Base-by-base conservation (phyloP, 345 rosid species). In the Aquilaria yunnanensis region DNA sequence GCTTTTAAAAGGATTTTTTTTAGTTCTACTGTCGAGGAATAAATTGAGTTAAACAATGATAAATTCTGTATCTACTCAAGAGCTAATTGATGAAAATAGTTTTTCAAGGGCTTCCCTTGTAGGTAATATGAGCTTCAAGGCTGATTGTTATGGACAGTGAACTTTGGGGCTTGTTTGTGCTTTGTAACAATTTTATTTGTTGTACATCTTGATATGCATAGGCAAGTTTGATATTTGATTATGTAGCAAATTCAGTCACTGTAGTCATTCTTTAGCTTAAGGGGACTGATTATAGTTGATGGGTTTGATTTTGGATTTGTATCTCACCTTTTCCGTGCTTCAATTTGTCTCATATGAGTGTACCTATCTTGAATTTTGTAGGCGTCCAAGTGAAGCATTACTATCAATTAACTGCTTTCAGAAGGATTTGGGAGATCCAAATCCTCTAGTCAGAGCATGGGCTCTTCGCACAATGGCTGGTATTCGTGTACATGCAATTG, bases 391-490 rank as follows among this genome's bases (percentile, higher is more conserved):
- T 75, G 99, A 94, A 79, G 96, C 99, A 30, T 80, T 94, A 78
- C 79, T 90, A 64, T 94, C 97, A 13, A 90, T 94, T 73, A 94
- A 94, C 57, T 94, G 78, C 60, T 94, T 94, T 75, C 99, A 94
- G 70, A 94, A 81, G 75, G 99, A 94, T 69, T 81, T 94, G 83
- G 95, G 97, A 66, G 99, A 94, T 78, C 74, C 96, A 29, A 94
- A 90, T 65, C 95, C 99, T 1, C 71, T 94, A 71, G 96, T 94
- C 68, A 82, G 99, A 67, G 99, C 99, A 47, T 88, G 99, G 85
- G 99, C 99, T 51, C 92, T 94, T 62, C 97, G 99, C 60, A 79
- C 96, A 4, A 90, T 94, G 99, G 95, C 97, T 0, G 97, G 99
- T 43, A 90, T 94, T 57, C 92, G 91, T 47, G 70, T 94, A 59